Evolutionary conservation across 805 yeast species (phyloP).

Genomic region (Brettanomyces anomalus): DNA sequence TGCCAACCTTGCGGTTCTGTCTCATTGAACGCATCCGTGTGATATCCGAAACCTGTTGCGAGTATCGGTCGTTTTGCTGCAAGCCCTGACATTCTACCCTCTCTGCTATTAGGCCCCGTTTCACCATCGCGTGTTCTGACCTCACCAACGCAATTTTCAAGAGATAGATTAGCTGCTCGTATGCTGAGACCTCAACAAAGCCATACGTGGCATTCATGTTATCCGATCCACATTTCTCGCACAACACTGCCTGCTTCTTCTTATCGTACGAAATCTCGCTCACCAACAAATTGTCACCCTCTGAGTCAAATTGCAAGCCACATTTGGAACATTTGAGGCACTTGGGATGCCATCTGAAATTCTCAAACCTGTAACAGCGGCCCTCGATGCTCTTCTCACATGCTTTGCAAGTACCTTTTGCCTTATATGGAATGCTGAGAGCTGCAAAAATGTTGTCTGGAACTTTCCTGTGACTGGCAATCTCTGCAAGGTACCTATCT

Average conservation of each 20-base stretch:
- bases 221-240: constrained; percentile 53
- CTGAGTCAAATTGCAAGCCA: constrained; percentile 23
- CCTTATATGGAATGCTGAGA: constrained; percentile 42
- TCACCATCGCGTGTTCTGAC: constrained; percentile 50
- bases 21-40: constrained; percentile 67
- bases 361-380: constrained; percentile 54
- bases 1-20: constrained; percentile 47
- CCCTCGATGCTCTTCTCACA: constrained; percentile 81
- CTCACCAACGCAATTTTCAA: constrained; percentile 78
- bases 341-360: constrained; percentile 70
- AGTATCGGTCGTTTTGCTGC: constrained; percentile 36
- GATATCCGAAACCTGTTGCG: constrained; percentile 66
- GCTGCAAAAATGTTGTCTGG: constrained; percentile 30
- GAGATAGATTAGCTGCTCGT: constrained; percentile 66
- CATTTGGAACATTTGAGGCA: constrained; percentile 69
- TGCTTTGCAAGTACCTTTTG: constrained; percentile 66
- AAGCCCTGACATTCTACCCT: not conserved
- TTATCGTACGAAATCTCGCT: constrained; percentile 39
- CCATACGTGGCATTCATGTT: constrained; percentile 43
- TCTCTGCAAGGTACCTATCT: constrained; percentile 49
- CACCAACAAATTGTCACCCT: constrained; percentile 14
- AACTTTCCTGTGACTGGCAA: constrained; percentile 36
- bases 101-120: constrained; percentile 14
- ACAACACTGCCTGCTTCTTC: constrained; percentile 32
- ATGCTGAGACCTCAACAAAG: constrained; percentile 54